Percentiles rank a stretch among this genome's conserved stretches.
Conservation (phyloP, 371 early-diverging fungal species). For the Mucor irregularis region DNA sequence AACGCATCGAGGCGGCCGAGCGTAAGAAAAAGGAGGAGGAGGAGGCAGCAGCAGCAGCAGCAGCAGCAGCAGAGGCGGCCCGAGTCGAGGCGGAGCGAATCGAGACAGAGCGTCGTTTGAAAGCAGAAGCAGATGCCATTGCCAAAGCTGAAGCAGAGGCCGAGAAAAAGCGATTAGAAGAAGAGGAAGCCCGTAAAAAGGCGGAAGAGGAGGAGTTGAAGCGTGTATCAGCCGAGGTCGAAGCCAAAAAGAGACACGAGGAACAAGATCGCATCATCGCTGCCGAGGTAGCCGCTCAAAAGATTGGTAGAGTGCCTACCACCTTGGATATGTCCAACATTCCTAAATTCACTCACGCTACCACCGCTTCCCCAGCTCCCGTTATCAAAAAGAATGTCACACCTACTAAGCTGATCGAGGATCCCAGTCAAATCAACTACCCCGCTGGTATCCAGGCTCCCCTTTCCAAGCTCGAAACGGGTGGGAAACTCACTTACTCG, state of each 20-base stretch:
- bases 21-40: slow-evolving; percentile 25
- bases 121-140: slow-evolving; percentile 31
- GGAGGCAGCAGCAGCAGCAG: slow-evolving; percentile 10
- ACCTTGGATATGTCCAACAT: not conserved
- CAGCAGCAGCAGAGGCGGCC: slow-evolving; percentile 21
- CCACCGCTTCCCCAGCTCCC: slow-evolving; percentile 19
- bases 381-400: slow-evolving; percentile 2
- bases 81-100: slow-evolving; percentile 24
- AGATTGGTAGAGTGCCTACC: slow-evolving; percentile 10
- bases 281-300: slow-evolving; percentile 28
- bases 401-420: slow-evolving; percentile 17
- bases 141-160: not conserved
- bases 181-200: slow-evolving; percentile 18
- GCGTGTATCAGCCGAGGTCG: slow-evolving; percentile 25
- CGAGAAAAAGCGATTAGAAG: not conserved
- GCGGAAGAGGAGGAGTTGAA: slow-evolving; percentile 23
- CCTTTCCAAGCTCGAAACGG: slow-evolving; percentile 15
- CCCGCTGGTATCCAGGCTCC: slow-evolving; percentile 40
- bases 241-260: slow-evolving; percentile 37
- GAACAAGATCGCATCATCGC: slow-evolving; percentile 13
- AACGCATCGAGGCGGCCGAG: slow-evolving; percentile 20
- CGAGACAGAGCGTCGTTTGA: slow-evolving; percentile 29
- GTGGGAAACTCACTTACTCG: slow-evolving; percentile 59
- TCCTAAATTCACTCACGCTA: slow-evolving; percentile 7
- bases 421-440: slow-evolving; percentile 37